Conservation (phyloP, 768 basidiomycete species). For the Collybia mongolica region DNA sequence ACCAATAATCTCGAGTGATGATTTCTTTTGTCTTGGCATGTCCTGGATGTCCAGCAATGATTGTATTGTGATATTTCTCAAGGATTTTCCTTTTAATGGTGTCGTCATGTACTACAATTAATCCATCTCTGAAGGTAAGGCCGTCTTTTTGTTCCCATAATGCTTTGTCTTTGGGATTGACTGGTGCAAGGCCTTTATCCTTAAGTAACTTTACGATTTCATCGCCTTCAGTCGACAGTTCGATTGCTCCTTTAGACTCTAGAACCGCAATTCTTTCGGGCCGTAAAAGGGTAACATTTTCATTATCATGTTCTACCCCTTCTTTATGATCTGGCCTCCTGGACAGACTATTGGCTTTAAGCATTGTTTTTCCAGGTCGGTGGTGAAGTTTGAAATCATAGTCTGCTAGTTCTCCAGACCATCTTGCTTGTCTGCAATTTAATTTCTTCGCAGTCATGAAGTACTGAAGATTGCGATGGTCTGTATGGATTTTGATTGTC, state of each 20-base stretch:
- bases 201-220: too few species aligned
- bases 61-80: too few species aligned
- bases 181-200: too few species aligned
- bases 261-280: constrained; percentile 12
- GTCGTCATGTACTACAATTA: too few species aligned
- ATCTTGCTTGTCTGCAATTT: constrained; percentile 39
- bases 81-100: too few species aligned
- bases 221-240: too few species aligned
- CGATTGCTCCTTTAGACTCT: too few species aligned
- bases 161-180: too few species aligned
- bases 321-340: constrained; percentile 21
- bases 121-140: too few species aligned
- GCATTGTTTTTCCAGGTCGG: constrained; percentile 23
- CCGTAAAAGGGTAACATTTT: constrained; percentile 10
- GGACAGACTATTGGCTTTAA: constrained; percentile 23
- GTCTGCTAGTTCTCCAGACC: constrained; percentile 32
- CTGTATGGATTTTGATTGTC: constrained; percentile 26
- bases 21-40: constrained; percentile 25
- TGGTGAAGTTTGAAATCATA: constrained; percentile 32
- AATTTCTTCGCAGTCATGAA: constrained; percentile 37
- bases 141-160: too few species aligned
- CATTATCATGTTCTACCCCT: constrained; percentile 19
- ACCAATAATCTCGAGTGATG: constrained; percentile 24
- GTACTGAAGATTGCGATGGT: constrained; percentile 43
- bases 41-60: constrained; percentile 31